These are phyloP conservation scores for Conoideocrella luteorostrata DNA, from an alignment of 2,329 filamentous ascomycete species.

Conservation along the genomic window DNA sequence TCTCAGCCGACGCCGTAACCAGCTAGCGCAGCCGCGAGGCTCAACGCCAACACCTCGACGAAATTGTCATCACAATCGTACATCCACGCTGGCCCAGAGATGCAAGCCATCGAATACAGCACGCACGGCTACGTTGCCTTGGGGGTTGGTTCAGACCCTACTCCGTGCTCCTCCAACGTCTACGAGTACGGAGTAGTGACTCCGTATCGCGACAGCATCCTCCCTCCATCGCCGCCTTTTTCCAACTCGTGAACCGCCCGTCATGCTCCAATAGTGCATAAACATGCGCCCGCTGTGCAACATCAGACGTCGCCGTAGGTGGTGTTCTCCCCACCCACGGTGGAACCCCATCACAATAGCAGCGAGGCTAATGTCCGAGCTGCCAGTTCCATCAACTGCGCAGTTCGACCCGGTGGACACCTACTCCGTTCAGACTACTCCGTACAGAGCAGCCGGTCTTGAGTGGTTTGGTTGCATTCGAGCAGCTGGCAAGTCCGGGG, in stretches of 20 bases:
- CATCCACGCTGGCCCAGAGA: background rate
- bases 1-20: slow-evolving; percentile 3
- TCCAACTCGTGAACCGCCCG: no score
- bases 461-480: background rate
- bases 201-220: no score
- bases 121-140: no score
- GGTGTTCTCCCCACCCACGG: no score
- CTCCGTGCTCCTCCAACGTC: no score
- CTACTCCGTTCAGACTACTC: no score
- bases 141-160: no score
- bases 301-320: background rate
- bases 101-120: no score
- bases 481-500: background rate
- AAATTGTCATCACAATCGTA: background rate
- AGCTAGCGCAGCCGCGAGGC: background rate
- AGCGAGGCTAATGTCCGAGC: background rate
- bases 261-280: background rate
- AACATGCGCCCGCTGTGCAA: background rate
- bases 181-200: no score
- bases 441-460: background rate
- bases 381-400: background rate
- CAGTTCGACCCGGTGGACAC: no score
- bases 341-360: no score
- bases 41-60: background rate
- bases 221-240: no score